Conservation (phyloP, 352 stramenopile genomes). For the Phytopythium mirpurense region DNA sequence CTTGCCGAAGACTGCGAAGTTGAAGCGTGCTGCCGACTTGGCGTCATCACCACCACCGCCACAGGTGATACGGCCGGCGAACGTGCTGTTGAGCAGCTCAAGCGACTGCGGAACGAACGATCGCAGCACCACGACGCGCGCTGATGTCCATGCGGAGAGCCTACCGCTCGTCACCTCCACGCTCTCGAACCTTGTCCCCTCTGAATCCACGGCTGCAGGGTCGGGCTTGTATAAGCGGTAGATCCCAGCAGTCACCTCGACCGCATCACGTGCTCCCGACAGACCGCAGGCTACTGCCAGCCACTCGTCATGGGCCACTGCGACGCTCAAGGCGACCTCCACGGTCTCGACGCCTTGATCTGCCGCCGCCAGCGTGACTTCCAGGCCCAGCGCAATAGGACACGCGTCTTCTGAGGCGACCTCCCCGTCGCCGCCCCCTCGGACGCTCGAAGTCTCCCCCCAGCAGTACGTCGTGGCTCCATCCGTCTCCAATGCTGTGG, state of each 20-base stretch:
- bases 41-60: no score
- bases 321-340: not conserved
- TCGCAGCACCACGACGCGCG: not conserved
- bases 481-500: not conserved
- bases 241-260: not conserved
- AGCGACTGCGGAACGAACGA: not conserved
- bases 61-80: not conserved
- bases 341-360: not conserved
- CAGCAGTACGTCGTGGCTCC: slow-evolving; percentile 1
- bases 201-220: no score
- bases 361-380: not conserved
- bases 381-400: not conserved
- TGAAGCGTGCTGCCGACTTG: not conserved
- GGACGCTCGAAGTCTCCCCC: not conserved
- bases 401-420: not conserved
- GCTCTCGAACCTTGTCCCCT: not conserved
- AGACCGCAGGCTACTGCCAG: not conserved
- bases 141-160: not conserved
- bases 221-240: not conserved
- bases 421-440: not conserved
- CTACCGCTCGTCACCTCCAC: not conserved
- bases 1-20: not conserved
- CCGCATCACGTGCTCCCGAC: not conserved
- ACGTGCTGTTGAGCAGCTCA: not conserved
- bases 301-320: not conserved